These are phyloP conservation scores for Beverwykella pulmonaria DNA, from an alignment of 495 filamentous ascomycete genomes.

Conservation along the genomic window DNA sequence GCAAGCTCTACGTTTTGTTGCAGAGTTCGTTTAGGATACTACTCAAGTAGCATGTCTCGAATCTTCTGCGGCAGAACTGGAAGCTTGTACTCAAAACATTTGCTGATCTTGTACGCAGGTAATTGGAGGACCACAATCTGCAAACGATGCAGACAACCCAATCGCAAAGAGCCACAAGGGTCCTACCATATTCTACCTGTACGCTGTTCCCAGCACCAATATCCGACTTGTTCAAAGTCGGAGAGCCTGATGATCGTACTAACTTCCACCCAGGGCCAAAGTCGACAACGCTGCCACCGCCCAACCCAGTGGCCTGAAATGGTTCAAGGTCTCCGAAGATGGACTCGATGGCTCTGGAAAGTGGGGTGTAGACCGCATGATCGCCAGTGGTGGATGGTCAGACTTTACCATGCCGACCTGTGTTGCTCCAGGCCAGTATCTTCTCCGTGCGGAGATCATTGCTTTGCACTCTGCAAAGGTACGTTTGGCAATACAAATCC, in stretches of 20 bases:
- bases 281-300: constrained; percentile 33
- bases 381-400: constrained; percentile 24
- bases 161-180: constrained; percentile 58
- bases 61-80: too few species aligned
- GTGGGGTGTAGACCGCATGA: constrained; percentile 39
- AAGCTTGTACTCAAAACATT: too few species aligned
- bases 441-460: constrained; percentile 37
- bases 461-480: constrained; percentile 33
- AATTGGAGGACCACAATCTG: constrained; percentile 56
- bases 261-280: constrained; percentile 33
- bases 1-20: too few species aligned
- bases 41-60: too few species aligned
- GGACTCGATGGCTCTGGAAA: constrained; percentile 31
- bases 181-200: constrained; percentile 39
- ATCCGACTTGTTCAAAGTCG: not conserved
- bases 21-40: too few species aligned
- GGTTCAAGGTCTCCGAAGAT: constrained; percentile 39
- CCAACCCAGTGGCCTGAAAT: constrained; percentile 23
- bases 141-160: constrained; percentile 56
- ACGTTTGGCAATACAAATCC: too few species aligned
- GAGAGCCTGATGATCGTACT: not conserved
- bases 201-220: constrained; percentile 2
- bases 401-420: constrained; percentile 33
- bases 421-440: constrained; percentile 35
- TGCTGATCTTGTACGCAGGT: constrained; percentile 19